Percentiles rank a stretch among this genome's conserved stretches.
These are phyloP conservation scores for Lithospermum erythrorhizon DNA, from an alignment of 257 asterid species.

Conservation along the genomic window DNA sequence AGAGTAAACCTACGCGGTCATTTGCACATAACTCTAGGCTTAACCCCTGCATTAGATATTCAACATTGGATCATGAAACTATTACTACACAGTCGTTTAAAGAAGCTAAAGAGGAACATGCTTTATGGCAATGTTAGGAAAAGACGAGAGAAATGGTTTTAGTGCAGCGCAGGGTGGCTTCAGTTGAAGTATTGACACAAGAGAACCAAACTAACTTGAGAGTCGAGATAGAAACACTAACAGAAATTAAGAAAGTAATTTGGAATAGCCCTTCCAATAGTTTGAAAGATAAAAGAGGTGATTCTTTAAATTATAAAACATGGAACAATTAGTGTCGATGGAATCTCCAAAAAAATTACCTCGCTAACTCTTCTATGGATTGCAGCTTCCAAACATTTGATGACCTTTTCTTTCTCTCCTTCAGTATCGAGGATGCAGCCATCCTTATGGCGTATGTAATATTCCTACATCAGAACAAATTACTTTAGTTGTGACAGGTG, in stretches of 20 bases:
- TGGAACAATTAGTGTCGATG: neutral
- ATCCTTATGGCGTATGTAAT: slow-evolving; percentile 75
- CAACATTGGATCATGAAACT: slow-evolving; percentile 2
- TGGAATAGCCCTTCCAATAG: too few species aligned
- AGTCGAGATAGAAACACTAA: too few species aligned
- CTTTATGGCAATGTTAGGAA: neutral
- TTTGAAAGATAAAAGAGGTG: too few species aligned
- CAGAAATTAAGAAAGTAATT: too few species aligned
- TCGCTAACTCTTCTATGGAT: slow-evolving; percentile 78
- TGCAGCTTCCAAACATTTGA: slow-evolving; percentile 95
- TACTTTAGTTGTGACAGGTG: neutral
- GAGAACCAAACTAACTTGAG: neutral
- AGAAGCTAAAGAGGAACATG: too few species aligned
- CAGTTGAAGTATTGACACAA: neutral
- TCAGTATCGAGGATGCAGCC: slow-evolving; percentile 61
- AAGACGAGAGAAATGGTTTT: neutral
- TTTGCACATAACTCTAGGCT: slow-evolving; percentile 85
- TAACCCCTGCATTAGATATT: slow-evolving; percentile 43
- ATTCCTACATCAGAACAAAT: slow-evolving; percentile 40
- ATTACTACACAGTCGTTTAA: neutral
- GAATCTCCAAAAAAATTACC: slow-evolving; percentile 28
- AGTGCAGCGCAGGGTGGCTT: too few species aligned
- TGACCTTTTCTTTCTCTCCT: slow-evolving; percentile 68
- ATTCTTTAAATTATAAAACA: too few species aligned
- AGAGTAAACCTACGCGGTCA: slow-evolving; percentile 89